Conservation (phyloP, 495 filamentous ascomycete genomes). For the Neurospora sp. region DNA sequence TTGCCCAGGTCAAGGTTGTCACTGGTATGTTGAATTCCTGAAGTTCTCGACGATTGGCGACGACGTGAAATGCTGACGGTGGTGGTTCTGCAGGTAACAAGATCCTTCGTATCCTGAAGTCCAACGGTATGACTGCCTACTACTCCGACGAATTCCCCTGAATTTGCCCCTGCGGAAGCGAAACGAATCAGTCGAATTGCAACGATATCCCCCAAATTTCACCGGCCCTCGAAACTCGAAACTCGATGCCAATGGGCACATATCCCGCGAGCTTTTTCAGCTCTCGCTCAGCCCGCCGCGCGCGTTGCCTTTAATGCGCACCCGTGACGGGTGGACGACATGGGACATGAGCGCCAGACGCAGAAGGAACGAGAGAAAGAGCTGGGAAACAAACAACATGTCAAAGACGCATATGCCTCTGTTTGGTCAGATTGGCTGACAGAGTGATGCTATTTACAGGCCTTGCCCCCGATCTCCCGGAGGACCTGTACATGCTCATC, state of each 20-base stretch:
- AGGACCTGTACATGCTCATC: conserved; percentile 96
- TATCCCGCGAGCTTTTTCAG: not conserved
- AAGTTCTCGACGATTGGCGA: conserved; percentile 2
- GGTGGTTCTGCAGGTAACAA: conserved; percentile 67
- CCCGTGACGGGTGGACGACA: not conserved
- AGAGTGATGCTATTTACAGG: conserved; percentile 77
- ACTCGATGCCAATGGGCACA: not conserved
- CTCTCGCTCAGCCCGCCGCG: not conserved
- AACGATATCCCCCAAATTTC: not conserved
- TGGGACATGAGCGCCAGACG: conserved; percentile 3
- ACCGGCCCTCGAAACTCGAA: not conserved
- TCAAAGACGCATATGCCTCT: conserved; percentile 54
- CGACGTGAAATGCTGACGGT: conserved; percentile 10
- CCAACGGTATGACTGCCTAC: conserved; percentile 34
- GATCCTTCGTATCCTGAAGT: conserved; percentile 97
- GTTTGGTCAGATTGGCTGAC: conserved; percentile 91
- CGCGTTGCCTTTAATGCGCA: not conserved
- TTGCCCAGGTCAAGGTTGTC: conserved; percentile 93
- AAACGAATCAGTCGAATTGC: conserved; percentile 4
- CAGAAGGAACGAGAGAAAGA: conserved; percentile 1
- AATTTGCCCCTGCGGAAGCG: conserved; percentile 1
- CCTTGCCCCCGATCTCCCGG: conserved; percentile 93
- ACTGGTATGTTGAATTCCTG: conserved; percentile 57
- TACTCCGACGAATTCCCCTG: conserved; percentile 1
- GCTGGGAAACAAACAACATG: conserved; percentile 2